Conservation (phyloP, 2,329 filamentous ascomycete species). For the Fusarium fujikuroi region DNA sequence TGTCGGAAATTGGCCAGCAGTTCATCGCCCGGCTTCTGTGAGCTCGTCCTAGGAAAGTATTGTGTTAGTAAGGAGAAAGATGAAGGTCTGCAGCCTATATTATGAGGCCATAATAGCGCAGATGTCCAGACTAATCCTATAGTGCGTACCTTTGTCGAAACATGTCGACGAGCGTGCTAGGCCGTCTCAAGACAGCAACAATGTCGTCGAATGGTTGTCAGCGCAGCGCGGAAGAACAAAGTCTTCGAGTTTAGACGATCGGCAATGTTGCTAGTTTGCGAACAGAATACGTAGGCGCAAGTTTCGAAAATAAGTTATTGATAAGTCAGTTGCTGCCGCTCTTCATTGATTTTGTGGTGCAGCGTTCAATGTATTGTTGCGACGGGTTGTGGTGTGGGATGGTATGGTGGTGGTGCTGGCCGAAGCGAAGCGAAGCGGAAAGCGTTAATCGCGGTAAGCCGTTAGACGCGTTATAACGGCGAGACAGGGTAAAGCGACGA, state of each 20-base stretch:
- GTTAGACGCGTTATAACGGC: constrained; percentile 21
- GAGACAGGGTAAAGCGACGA: constrained; percentile 3
- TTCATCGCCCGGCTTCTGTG: constrained; percentile 87
- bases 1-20: constrained; percentile 86
- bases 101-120: background rate
- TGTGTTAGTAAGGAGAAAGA: constrained; percentile 8
- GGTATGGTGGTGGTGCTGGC: constrained; percentile 19
- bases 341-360: constrained; percentile 30
- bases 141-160: constrained; percentile 46
- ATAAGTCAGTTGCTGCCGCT: constrained; percentile 10
- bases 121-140: background rate
- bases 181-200: constrained; percentile 34
- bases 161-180: constrained; percentile 40
- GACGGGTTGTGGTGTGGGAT: constrained; percentile 14
- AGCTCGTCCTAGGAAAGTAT: constrained; percentile 68
- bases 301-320: background rate
- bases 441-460: constrained; percentile 38
- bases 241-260: constrained; percentile 4
- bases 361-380: constrained; percentile 22
- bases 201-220: constrained; percentile 17
- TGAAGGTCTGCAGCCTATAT: background rate
- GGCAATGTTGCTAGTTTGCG: constrained; percentile 12
- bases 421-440: constrained; percentile 18
- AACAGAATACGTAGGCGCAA: constrained; percentile 19
- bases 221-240: constrained; percentile 14